Evolutionary conservation across 495 filamentous ascomycete genomes (phyloP), one percentile per base, ranked within the genome.

Genomic region (Alectoria sarmentosa): DNA sequence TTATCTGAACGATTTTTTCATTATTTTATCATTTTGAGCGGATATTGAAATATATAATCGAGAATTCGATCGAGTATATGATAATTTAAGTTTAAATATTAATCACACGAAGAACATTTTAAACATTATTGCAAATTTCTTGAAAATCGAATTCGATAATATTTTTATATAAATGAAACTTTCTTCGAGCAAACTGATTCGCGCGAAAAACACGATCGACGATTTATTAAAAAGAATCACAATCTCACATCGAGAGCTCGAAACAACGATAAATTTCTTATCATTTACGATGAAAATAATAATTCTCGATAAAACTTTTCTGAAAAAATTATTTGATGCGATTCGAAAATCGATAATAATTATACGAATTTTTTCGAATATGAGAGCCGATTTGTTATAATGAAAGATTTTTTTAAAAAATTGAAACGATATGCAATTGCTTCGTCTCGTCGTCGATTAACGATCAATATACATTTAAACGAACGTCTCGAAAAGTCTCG

Each of bases 1-100:
- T 15, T 59, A 59, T 17, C 26, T 59, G 13, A 19, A 59, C 57
- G 57, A 59, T 15, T 59, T 59, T 37, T 41, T 59, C 37, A n/a
- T 37, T 26, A 59, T 59, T 19, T 37, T 59, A 7, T 26, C 11
- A 26, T 8, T 10, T 4, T 21, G 11, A n/a, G 19, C 42, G 2
- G 21, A 46, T n/a, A n/a, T 9, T n/a, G 9, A 46, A 19, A 3
- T 3, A 13, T 52, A 52, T 30, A 5, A 23, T 10, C 14, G 10
- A 2, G 1, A 52, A 3, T 52, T 52, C 11, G 26, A 52, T 5
- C 23, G 4, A 1, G 0, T 52, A 30, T 52, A 13, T 21, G 13
- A 15, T 4, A 3, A 52, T 1, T 8, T 52, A 30, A 11, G 13
- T 17, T 1, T 52, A 1, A 52, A 14, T 14, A 17, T 52, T 4